Conservation (phyloP, 225 moss, liverwort and hornwort genomes). For the Marchantia paleacea region DNA sequence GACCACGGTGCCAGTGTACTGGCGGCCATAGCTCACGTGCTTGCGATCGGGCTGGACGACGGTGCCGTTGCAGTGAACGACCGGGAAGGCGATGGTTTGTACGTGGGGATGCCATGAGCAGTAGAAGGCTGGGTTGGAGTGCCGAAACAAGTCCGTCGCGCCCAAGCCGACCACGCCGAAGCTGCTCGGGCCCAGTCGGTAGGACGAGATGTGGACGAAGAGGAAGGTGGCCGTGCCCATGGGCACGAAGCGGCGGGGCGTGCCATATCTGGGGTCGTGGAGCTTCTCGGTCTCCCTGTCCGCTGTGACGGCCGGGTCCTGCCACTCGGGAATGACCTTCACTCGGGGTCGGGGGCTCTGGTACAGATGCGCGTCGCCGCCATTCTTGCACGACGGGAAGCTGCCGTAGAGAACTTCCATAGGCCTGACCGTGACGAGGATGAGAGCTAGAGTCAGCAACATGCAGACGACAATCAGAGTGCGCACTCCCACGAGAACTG, state of each 20-base stretch:
- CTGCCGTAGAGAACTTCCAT: too few relatives aligned
- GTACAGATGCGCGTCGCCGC: too few relatives aligned
- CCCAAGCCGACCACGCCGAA: conserved; percentile 28
- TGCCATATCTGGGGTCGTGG: conserved; percentile 14
- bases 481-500: too few relatives aligned
- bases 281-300: conserved; percentile 19
- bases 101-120: conserved; percentile 29
- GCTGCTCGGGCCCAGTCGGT: conserved; percentile 25
- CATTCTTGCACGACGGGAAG: too few relatives aligned
- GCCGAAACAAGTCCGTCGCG: conserved; percentile 23
- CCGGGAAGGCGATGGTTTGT: neutral
- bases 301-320: neutral
- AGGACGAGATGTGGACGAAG: conserved; percentile 34
- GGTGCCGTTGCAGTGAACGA: neutral
- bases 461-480: too few relatives aligned
- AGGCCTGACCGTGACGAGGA: too few relatives aligned
- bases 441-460: too few relatives aligned
- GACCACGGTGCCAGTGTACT: conserved; percentile 31
- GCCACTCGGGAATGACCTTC: neutral
- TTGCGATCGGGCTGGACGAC: conserved; percentile 10
- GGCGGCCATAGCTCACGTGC: conserved; percentile 30
- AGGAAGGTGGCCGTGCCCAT: conserved; percentile 31
- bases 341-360: neutral
- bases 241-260: conserved; percentile 5
- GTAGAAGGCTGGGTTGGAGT: conserved; percentile 27